Evolutionary conservation across 108 stramenopile genomes (phyloP), one percentile per base, ranked within the genome.

Genomic region (Pseudonitzschia delicatissima): DNA sequence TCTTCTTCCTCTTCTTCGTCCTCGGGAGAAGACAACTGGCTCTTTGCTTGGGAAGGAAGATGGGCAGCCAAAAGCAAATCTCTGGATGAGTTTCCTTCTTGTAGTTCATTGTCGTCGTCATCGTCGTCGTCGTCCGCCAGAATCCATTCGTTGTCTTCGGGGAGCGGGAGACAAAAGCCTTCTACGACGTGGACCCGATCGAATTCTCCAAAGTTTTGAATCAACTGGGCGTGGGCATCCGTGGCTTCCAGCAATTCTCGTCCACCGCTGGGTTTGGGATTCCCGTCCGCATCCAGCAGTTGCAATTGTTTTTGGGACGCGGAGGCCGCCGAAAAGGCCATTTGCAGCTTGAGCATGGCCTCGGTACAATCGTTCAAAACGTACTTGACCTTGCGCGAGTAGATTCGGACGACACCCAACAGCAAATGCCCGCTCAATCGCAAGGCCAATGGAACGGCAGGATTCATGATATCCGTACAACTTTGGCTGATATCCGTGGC

Each of bases 291-390:
- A 21, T 51, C 35, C 12, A 0, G 15, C 35, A 2, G 32, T n/a
- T 40, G 53, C 55, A 25, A 6, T 5, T 51, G 17, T 20, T 57
- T 57, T n/a, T n/a, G n/a, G 64, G 35, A 37, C n/a, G 35, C 59
- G 50, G 45, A 32, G 17, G 71, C n/a, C 58, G 74, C 37, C 21
- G 51, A 71, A 79, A 99, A 99, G 1, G 98, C 96, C 94, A 96
- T 96, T 77, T 98, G 95, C 36, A 99, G 91, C 72, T 98, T 97
- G 42, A 93, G 83, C 80, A 98, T 92, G 45, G 99, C 99, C 82
- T 99, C 97, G 67, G 90, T 94, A 79, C 96, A 97, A 82, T 99
- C 99, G 34, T 91, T 79, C 90, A 96, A 82, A 18, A 98, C 77
- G 72, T 98, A 99, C 71, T 91, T 89, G 57, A 94, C 94, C 72